Conservation (phyloP, 768 basidiomycete genomes). For the Strobilomyces dryophilus region DNA sequence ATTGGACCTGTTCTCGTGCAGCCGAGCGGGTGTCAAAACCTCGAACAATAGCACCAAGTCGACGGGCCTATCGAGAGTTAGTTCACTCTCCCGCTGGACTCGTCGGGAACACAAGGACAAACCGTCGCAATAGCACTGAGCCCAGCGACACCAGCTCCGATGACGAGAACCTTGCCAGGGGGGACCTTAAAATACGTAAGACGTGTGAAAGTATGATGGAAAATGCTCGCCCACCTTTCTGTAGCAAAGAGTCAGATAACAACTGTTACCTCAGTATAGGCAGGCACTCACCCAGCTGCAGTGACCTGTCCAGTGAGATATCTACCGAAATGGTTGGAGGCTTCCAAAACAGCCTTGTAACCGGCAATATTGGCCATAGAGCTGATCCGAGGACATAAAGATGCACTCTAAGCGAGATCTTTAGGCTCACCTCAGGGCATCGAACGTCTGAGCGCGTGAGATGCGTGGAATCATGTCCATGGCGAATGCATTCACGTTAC, state of each 20-base stretch:
- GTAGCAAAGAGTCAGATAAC: conserved; percentile 8
- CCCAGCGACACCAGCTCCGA: conserved; percentile 87
- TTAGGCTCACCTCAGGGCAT: conserved; percentile 66
- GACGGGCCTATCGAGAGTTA: conserved; percentile 51
- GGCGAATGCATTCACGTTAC: conserved; percentile 70
- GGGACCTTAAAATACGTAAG: conserved; percentile 53
- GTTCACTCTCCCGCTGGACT: background rate
- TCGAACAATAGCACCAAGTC: conserved; percentile 84
- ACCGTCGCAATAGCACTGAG: conserved; percentile 86
- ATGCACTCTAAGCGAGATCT: conserved; percentile 1
- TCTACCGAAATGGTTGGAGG: conserved; percentile 84
- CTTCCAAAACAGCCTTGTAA: conserved; percentile 88
- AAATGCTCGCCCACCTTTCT: conserved; percentile 38
- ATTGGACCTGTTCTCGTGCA: conserved; percentile 86
- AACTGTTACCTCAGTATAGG: conserved; percentile 1
- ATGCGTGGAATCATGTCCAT: conserved; percentile 94
- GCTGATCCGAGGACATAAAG: conserved; percentile 33
- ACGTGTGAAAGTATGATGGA: conserved; percentile 1
- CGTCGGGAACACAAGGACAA: conserved; percentile 13
- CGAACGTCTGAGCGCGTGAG: conserved; percentile 86
- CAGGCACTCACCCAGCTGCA: conserved; percentile 68
- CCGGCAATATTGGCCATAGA: conserved; percentile 96
- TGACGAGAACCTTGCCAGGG: conserved; percentile 82
- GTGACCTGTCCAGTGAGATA: conserved; percentile 91
- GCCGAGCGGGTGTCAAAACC: conserved; percentile 85